These are phyloP conservation scores for Striga asiatica DNA, from an alignment of 257 asterid species.

Conservation along the genomic window DNA sequence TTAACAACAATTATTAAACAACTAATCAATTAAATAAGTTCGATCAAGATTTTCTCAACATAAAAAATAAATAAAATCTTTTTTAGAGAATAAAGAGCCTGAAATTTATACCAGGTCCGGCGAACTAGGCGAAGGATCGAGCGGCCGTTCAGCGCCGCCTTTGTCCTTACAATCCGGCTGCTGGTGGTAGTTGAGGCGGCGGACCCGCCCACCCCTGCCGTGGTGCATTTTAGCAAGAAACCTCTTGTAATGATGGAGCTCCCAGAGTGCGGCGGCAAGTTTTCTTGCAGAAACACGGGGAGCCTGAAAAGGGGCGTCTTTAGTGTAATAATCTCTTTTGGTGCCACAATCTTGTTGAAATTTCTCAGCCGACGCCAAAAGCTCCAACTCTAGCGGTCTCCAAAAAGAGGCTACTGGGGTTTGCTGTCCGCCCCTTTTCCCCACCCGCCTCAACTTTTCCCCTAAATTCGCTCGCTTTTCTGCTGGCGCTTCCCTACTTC, in stretches of 20 bases:
- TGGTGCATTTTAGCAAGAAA: constrained; percentile 55
- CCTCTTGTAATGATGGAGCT: constrained; percentile 46
- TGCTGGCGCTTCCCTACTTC: constrained; percentile 54
- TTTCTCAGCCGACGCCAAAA: constrained; percentile 7
- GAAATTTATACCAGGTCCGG: constrained; percentile 47
- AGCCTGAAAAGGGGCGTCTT: constrained; percentile 7
- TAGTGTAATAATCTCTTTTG: constrained; percentile 14
- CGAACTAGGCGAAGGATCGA: constrained; percentile 58
- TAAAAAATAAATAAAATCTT: neutral
- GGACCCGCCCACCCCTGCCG: constrained; percentile 36
- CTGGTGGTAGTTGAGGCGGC: constrained; percentile 48
- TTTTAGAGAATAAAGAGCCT: neutral
- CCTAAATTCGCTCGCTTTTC: constrained; percentile 62
- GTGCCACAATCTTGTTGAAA: constrained; percentile 21
- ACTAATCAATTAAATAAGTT: neutral
- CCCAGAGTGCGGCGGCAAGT: constrained; percentile 84
- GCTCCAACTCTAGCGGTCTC: constrained; percentile 28
- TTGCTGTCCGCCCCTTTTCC: constrained; percentile 67
- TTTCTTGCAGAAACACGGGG: constrained; percentile 56
- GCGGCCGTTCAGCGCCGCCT: constrained; percentile 23
- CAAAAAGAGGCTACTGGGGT: constrained; percentile 77
- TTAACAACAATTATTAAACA: neutral
- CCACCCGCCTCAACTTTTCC: constrained; percentile 77
- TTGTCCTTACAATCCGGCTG: constrained; percentile 33
- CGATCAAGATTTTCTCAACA: neutral